Evolutionary conservation across 1,139 yeast genomes (phyloP).

Genomic region (Spathaspora sp.): DNA sequence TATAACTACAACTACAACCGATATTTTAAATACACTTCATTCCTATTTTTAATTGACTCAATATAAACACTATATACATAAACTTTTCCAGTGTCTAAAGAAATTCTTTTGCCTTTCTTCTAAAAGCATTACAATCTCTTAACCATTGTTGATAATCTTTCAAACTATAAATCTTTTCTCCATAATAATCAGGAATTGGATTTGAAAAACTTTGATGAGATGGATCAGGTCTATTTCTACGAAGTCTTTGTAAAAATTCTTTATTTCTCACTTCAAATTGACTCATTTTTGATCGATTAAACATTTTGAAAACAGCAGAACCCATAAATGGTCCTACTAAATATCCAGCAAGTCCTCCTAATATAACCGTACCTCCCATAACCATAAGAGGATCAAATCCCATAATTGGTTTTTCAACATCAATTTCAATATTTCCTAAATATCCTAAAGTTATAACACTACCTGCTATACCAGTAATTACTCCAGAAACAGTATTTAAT

Average conservation of each 20-base stretch:
- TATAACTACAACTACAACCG: too few species aligned
- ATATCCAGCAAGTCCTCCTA: constrained; percentile 78
- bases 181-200: constrained; percentile 97
- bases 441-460: constrained; percentile 72
- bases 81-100: constrained; percentile 32
- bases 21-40: too few species aligned
- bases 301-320: constrained; percentile 58
- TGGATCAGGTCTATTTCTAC: constrained; percentile 85
- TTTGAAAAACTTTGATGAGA: constrained; percentile 88
- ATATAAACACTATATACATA: too few species aligned
- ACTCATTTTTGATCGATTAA: constrained; percentile 46
- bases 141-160: constrained; percentile 92
- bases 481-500: constrained; percentile 66
- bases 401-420: constrained; percentile 75
- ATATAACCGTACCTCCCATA: constrained; percentile 61
- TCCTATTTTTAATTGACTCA: too few species aligned
- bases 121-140: constrained; percentile 89
- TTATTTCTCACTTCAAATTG: constrained; percentile 63
- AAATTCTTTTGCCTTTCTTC: constrained; percentile 81
- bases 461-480: constrained; percentile 66
- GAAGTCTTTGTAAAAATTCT: constrained; percentile 70
- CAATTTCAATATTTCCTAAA: constrained; percentile 77
- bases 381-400: constrained; percentile 89
- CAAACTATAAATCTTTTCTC: constrained; percentile 88
- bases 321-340: constrained; percentile 85